phyloP scores from a whole-genome alignment of 805 yeast genomes.

The Saccharomycopsis fibuligera region DNA sequence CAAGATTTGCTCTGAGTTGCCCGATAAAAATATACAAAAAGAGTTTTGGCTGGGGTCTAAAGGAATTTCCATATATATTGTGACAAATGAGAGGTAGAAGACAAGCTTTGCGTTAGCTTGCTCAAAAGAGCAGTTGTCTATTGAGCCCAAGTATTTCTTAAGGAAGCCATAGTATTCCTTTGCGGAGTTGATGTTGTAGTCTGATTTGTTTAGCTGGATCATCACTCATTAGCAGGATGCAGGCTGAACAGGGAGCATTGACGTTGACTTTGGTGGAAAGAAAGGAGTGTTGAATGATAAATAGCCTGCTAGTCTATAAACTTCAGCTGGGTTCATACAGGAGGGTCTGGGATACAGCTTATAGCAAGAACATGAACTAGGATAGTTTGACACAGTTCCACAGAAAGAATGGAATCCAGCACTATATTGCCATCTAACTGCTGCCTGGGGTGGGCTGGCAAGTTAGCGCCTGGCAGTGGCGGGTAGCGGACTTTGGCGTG shows the following conservation, averaged over 20 bases:
- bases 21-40: slow-evolving; percentile 17
- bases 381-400: no score
- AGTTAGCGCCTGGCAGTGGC: no score
- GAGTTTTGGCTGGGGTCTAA: slow-evolving; percentile 5
- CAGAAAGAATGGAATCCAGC: no score
- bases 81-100: slow-evolving; percentile 17
- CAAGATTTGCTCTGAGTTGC: slow-evolving; percentile 17
- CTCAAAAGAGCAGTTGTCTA: slow-evolving; percentile 14
- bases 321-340: not conserved
- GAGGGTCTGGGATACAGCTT: no score
- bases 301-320: not conserved
- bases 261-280: no score
- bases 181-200: slow-evolving; percentile 13
- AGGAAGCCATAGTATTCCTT: slow-evolving; percentile 17
- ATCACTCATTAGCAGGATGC: no score
- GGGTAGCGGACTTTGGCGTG: no score
- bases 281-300: not conserved
- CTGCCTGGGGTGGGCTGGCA: no score
- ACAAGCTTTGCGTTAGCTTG: slow-evolving; percentile 15
- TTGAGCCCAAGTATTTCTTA: slow-evolving; percentile 8
- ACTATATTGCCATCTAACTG: no score
- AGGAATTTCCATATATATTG: slow-evolving; percentile 15
- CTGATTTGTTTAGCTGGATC: slow-evolving; percentile 7
- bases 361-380: no score
- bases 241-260: no score